Conservation (phyloP, 169 alveolate species). For the Eimeria tenella region DNA sequence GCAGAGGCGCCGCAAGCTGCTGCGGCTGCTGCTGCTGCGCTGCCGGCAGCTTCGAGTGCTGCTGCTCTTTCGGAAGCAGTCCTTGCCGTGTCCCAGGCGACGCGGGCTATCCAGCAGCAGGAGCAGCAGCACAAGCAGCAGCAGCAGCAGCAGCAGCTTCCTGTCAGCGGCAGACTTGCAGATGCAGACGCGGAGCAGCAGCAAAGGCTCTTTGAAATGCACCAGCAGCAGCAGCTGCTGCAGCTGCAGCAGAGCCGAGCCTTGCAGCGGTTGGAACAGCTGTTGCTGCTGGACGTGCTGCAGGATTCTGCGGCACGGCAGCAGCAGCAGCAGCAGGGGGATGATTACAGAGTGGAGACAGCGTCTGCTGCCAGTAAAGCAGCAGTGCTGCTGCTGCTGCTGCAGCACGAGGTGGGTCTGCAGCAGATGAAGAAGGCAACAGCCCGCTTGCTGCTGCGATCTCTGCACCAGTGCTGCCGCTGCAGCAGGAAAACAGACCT, state of each 20-base stretch:
- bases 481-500: neutral
- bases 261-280: conserved; percentile 21
- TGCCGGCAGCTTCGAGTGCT: neutral
- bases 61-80: neutral
- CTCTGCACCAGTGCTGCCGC: neutral
- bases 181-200: neutral
- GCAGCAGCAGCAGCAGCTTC: conserved; percentile 24
- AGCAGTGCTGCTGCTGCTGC: conserved; percentile 50
- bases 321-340: conserved; percentile 20
- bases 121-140: conserved; percentile 16
- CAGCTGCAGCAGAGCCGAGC: conserved; percentile 3
- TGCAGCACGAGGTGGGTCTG: conserved; percentile 24
- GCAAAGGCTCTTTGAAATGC: neutral
- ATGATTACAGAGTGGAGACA: neutral
- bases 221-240: conserved; percentile 53
- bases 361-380: conserved; percentile 14
- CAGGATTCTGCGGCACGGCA: neutral
- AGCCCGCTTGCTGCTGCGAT: conserved; percentile 6
- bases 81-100: neutral
- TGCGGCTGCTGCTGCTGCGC: conserved; percentile 14
- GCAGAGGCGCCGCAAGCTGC: neutral
- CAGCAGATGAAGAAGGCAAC: neutral
- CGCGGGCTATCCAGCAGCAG: conserved; percentile 57
- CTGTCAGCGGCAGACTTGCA: neutral
- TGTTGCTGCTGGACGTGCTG: neutral